Conservation (phyloP, 2,329 filamentous ascomycete genomes). For the Dothiorella sarmentorum region DNA sequence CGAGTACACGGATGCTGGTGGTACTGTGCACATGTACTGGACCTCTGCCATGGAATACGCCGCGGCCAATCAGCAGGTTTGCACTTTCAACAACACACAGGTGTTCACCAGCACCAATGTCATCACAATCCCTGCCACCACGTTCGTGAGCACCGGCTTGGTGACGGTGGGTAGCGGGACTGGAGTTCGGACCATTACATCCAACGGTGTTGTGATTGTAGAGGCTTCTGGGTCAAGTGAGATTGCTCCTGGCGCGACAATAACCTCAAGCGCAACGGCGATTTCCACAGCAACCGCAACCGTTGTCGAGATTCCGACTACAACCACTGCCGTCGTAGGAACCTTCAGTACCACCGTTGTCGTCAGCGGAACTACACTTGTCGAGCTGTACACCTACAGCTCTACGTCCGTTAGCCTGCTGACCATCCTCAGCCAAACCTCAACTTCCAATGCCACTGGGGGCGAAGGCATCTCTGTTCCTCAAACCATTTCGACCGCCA, state of each 20-base stretch:
- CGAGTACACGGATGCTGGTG: neutral
- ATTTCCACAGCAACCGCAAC: neutral
- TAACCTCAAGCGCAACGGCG: neutral
- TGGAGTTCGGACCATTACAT: neutral
- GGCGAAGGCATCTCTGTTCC: constrained; percentile 17
- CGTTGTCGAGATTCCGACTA: neutral
- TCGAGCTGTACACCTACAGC: constrained; percentile 2
- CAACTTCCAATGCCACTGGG: constrained; percentile 21
- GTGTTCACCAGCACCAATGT: constrained; percentile 2
- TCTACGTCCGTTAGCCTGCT: constrained; percentile 4
- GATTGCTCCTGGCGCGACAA: neutral
- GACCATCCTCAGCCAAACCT: neutral
- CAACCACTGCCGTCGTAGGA: neutral
- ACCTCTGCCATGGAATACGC: neutral
- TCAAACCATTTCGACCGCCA: neutral
- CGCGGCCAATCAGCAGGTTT: constrained; percentile 1
- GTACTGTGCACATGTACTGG: constrained; percentile 8
- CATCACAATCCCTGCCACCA: constrained; percentile 6
- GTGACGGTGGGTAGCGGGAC: neutral
- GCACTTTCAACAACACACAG: constrained; percentile 15
- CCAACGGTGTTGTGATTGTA: neutral
- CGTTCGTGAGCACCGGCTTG: neutral
- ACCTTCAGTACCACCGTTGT: neutral
- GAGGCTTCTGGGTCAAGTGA: constrained; percentile 1
- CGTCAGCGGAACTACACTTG: neutral